Conservation (phyloP, 768 basidiomycete genomes). For the Tricholoma furcatifolium region DNA sequence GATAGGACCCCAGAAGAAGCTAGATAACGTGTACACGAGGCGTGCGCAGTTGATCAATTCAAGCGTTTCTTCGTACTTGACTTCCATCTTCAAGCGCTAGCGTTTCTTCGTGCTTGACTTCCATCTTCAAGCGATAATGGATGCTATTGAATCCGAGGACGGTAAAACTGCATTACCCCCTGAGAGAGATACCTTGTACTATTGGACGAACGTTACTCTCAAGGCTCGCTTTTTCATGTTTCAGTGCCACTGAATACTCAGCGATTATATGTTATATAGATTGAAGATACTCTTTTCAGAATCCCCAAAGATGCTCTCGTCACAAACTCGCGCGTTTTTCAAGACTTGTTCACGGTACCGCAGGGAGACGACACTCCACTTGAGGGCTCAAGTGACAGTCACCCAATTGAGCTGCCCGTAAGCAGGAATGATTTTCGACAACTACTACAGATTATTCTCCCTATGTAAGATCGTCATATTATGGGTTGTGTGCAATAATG, state of each 20-base stretch:
- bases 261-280: constrained; percentile 1
- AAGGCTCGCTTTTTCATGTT: constrained; percentile 3
- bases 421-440: constrained; percentile 14
- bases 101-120: too few species aligned
- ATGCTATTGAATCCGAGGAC: too few species aligned
- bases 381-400: constrained; percentile 9
- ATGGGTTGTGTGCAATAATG: too few species aligned
- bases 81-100: too few species aligned
- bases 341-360: constrained; percentile 16
- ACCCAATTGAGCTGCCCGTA: constrained; percentile 11
- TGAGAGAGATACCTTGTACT: constrained; percentile 10
- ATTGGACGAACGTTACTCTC: constrained; percentile 9
- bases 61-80: too few species aligned
- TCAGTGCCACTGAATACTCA: neutral
- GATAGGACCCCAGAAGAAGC: too few species aligned
- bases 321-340: constrained; percentile 12
- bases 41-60: too few species aligned
- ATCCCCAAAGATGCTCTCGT: constrained; percentile 12
- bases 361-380: neutral
- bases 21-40: too few species aligned
- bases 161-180: neutral
- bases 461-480: constrained; percentile 10
- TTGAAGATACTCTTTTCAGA: constrained; percentile 19
- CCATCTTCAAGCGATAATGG: too few species aligned
- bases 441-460: constrained; percentile 14